A percentile compares a stretch with the other conserved stretches of the same genome.
Evolutionary conservation across 176 grass and related monocot species (phyloP).

Genomic region (Oryza punctata): DNA sequence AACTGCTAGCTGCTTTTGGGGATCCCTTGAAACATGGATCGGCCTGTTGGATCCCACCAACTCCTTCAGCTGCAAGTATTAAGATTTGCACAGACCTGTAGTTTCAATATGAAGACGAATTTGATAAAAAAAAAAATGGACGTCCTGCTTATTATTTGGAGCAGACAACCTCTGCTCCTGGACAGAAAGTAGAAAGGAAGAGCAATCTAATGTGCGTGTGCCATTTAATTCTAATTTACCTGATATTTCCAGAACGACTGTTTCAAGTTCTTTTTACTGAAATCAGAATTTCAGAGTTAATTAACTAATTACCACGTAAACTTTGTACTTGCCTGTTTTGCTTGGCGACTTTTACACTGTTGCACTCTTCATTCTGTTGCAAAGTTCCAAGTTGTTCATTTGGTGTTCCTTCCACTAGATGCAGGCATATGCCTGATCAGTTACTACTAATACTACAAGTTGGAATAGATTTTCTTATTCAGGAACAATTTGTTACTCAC

Average conservation of each 20-base stretch:
- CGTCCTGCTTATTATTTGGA: not conserved
- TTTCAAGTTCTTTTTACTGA: not conserved
- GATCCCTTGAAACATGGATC: not conserved
- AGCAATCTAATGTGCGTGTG: not conserved
- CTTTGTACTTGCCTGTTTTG: not conserved
- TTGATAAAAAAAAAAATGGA: not conserved
- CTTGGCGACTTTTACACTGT: not conserved
- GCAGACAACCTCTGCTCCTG: not conserved
- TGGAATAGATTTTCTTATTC: conserved; percentile 25
- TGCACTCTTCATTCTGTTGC: conserved; percentile 11
- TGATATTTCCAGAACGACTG: not conserved
- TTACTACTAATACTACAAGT: not conserved
- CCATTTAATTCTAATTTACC: not conserved
- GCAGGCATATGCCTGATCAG: not conserved
- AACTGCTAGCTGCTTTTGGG: conserved; percentile 14
- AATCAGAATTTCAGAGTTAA: not conserved
- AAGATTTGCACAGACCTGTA: not conserved
- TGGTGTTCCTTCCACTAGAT: conserved; percentile 1
- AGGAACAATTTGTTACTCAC: conserved; percentile 16
- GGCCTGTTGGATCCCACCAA: not conserved
- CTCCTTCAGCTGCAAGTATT: not conserved
- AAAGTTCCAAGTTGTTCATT: conserved; percentile 11
- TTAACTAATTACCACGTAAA: not conserved
- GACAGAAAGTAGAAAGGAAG: conserved; percentile 5
- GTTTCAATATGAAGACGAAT: not conserved